Base-by-base conservation (phyloP, 495 filamentous ascomycete species). In the Diplogelasinospora grovesii region DNA sequence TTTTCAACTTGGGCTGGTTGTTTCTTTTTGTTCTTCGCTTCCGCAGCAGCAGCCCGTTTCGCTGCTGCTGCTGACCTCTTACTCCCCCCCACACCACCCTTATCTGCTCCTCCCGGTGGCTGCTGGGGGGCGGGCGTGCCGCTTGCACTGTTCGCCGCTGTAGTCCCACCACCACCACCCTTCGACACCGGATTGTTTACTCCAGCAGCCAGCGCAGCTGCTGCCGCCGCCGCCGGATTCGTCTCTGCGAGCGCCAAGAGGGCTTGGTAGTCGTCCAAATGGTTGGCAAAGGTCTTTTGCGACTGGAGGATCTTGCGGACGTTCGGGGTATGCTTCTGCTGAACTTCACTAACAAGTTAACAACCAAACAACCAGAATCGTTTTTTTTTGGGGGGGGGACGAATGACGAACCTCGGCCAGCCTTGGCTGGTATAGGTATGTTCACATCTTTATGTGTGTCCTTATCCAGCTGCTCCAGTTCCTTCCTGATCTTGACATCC, bases 231-330 rank as follows among this genome's bases (percentile, higher is more conserved):
- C 32, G 47, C 43, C 1, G 59, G 58, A 23, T 62, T 62, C 13
- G 59, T 56, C 39, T 71, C 65, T 22, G 68, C 60, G 32, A 66
- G 65, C 1, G 74, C 68, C 27, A 80, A 56, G 15, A 82, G 66
- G 6, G 89, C 89, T 50, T 87, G 79, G 65, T 87, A 89, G 61
- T 96, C 89, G 41, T 86, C 84, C 23, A 96, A 75, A 54, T 96
- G 83, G 61, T 96, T 93, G 27, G 79, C 75, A 51, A 95, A 95
- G 0, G 86, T 89, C 68, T 95, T 95, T 60, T 93, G 85, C 2
- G 82, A 89, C 50, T 81, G 78, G n/a, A 95, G 69, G 49, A 96
- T 92, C 54, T 85, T 84, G 49, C 86, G 84, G n/a, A 92, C 85
- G 54, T 82, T 85, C 3, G 83, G 70, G 13, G 88, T 88, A 40